Conservation (phyloP, 768 basidiomycete species). For the Suillus sp. region DNA sequence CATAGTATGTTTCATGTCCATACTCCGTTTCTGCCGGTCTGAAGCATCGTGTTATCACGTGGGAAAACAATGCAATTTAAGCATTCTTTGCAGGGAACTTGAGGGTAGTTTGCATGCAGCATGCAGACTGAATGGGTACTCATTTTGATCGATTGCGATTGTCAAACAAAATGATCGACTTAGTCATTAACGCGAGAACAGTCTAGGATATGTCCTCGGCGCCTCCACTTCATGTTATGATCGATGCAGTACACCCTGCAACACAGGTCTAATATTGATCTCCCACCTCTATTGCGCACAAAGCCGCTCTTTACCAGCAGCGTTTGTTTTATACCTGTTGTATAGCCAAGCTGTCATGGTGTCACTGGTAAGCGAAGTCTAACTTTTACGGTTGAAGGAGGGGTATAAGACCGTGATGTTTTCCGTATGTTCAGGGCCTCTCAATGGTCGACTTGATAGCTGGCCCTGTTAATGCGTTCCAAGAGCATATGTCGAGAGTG, state of each 20-base stretch:
- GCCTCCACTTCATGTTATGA: neutral
- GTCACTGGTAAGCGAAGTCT: neutral
- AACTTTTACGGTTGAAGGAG: neutral
- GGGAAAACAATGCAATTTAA: neutral
- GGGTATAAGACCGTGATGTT: neutral
- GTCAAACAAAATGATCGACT: neutral
- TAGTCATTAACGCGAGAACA: neutral
- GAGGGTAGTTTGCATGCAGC: neutral
- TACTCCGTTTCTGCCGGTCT: neutral
- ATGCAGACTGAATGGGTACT: neutral
- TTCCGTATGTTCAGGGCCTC: neutral
- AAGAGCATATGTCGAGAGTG: conserved; percentile 6
- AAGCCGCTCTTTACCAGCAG: neutral
- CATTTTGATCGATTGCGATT: neutral
- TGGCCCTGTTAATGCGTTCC: neutral
- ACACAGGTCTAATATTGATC: neutral
- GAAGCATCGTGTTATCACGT: neutral
- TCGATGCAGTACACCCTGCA: neutral
- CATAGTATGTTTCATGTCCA: neutral
- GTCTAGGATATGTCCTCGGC: neutral
- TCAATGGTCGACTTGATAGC: neutral
- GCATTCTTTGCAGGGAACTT: neutral
- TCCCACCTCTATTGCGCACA: neutral
- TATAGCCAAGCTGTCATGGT: neutral
- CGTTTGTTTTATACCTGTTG: neutral